phyloP scores from a whole-genome alignment of 768 basidiomycete species.

The Clitopilus hobsonii region DNA sequence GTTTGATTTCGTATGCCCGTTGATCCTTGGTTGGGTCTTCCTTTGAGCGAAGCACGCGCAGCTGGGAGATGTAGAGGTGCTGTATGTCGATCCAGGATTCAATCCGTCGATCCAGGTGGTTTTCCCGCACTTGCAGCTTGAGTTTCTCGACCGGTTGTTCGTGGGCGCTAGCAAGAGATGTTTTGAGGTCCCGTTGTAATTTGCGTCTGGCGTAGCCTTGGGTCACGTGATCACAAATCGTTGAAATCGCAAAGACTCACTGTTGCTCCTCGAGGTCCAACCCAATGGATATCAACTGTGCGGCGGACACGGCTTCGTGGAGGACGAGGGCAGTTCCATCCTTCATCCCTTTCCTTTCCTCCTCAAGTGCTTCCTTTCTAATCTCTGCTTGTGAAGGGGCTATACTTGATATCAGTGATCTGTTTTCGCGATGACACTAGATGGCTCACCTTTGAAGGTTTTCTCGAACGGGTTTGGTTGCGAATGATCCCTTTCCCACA shows the following conservation, averaged over 20 bases:
- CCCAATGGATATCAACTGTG: constrained; percentile 8
- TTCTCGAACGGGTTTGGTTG: constrained; percentile 8
- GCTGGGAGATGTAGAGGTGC: constrained; percentile 10
- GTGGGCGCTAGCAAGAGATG: constrained; percentile 6
- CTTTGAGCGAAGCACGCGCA: background rate
- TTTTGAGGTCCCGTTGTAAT: constrained; percentile 1
- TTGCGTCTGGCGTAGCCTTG: constrained; percentile 1
- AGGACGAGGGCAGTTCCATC: background rate
- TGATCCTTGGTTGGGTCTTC: background rate
- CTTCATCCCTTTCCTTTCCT: constrained; percentile 7
- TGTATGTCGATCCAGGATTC: constrained; percentile 8
- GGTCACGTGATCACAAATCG: background rate
- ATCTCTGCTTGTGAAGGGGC: constrained; percentile 11
- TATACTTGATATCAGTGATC: constrained; percentile 2
- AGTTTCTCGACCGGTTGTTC: too few relatives aligned
- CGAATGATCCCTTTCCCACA: constrained; percentile 10
- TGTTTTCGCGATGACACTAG: background rate
- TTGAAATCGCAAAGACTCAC: constrained; percentile 7
- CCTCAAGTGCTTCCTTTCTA: background rate
- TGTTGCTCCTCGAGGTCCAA: constrained; percentile 15
- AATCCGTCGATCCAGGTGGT: constrained; percentile 7
- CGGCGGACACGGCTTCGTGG: constrained; percentile 9
- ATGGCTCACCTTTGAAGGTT: constrained; percentile 3
- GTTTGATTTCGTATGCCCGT: background rate
- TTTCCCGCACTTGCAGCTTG: constrained; percentile 7